Percentiles rank a stretch among this genome's conserved stretches.
phyloP scores from a whole-genome alignment of 1,284 basidiomycete species.

The Porogramme epimiltina region DNA sequence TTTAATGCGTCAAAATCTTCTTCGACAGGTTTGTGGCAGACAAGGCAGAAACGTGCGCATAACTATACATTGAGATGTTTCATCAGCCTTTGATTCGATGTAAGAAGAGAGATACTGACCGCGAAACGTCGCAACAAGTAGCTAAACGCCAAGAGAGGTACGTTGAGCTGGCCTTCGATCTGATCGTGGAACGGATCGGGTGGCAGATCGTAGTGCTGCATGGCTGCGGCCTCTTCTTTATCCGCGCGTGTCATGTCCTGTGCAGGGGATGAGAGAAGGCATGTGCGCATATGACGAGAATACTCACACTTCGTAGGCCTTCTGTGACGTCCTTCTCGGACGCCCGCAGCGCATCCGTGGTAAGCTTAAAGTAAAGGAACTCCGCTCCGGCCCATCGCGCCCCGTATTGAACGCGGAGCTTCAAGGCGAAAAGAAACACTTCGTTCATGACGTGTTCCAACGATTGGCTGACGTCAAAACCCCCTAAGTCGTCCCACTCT shows the following conservation, averaged over 20 bases:
- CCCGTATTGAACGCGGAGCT: slow-evolving; percentile 46
- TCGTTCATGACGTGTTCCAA: slow-evolving; percentile 56
- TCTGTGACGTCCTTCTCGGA: neutral
- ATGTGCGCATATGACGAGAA: neutral
- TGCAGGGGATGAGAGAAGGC: neutral
- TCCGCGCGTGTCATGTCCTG: neutral
- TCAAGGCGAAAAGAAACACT: slow-evolving; percentile 48
- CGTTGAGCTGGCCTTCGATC: slow-evolving; percentile 42
- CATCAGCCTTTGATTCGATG: neutral
- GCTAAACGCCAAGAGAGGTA: slow-evolving; percentile 54
- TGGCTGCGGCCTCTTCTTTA: neutral
- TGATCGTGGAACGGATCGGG: slow-evolving; percentile 33
- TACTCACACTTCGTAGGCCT: neutral
- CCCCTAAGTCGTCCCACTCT: slow-evolving; percentile 1
- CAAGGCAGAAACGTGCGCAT: neutral
- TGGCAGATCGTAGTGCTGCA: neutral
- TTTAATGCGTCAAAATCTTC: neutral
- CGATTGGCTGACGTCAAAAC: slow-evolving; percentile 58
- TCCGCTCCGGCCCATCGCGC: slow-evolving; percentile 70
- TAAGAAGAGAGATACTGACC: slow-evolving; percentile 34
- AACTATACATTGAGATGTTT: neutral
- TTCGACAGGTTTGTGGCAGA: neutral
- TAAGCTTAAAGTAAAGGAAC: slow-evolving; percentile 44
- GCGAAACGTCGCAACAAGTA: slow-evolving; percentile 58
- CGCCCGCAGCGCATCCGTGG: slow-evolving; percentile 43